Conservation (phyloP, 805 yeast species). For the Cyberlindnera sargentensis region DNA sequence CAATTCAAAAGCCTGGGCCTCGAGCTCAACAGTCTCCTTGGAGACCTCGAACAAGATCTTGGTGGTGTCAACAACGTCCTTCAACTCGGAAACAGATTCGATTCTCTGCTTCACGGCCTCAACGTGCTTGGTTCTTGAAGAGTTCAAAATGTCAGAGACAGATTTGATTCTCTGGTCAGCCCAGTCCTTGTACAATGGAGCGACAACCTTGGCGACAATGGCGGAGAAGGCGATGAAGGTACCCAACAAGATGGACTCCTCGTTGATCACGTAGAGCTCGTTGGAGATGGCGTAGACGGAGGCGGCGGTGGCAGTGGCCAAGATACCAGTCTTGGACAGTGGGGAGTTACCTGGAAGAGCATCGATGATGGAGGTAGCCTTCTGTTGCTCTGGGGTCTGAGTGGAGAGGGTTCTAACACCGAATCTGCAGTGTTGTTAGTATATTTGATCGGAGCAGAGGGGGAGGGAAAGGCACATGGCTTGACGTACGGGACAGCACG, state of each 20-base stretch:
- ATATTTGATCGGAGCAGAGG: background rate
- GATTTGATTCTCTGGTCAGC: constrained; percentile 81
- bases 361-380: constrained; percentile 84
- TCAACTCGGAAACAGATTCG: constrained; percentile 76
- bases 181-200: constrained; percentile 92
- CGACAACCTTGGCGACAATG: constrained; percentile 77
- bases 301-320: constrained; percentile 94
- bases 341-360: constrained; percentile 89
- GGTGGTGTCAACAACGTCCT: constrained; percentile 88
- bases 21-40: constrained; percentile 93
- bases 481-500: constrained; percentile 1
- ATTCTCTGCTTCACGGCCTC: constrained; percentile 92
- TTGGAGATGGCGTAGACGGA: constrained; percentile 90
- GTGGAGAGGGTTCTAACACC: constrained; percentile 63
- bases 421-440: constrained; percentile 6
- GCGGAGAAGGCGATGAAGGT: constrained; percentile 75
- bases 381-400: constrained; percentile 73
- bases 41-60: constrained; percentile 88
- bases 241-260: constrained; percentile 79
- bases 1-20: constrained; percentile 89
- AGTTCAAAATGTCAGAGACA: constrained; percentile 74
- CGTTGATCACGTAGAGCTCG: constrained; percentile 88
- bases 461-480: background rate
- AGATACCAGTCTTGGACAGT: constrained; percentile 87
- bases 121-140: constrained; percentile 86